Conservation (phyloP, 2,329 filamentous ascomycete species). For the Cladosporium sp. region DNA sequence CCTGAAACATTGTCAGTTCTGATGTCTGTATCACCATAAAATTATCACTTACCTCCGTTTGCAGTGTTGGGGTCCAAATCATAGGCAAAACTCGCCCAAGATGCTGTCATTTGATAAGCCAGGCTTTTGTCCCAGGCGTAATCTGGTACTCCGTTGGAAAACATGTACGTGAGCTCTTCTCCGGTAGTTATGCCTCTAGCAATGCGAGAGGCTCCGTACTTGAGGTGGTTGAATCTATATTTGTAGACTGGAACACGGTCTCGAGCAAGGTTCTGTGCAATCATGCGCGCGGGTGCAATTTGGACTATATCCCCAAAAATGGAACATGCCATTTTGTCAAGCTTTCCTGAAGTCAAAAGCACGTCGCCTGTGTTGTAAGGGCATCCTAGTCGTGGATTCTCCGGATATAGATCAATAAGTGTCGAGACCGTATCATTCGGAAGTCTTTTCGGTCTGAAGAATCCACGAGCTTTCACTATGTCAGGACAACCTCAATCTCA, state of each 20-base stretch:
- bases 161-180: not conserved
- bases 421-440: not conserved
- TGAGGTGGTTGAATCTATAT: slow-evolving; percentile 46
- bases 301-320: not conserved
- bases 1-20: not conserved
- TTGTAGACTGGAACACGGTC: slow-evolving; percentile 25
- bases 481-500: not conserved
- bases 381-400: not conserved
- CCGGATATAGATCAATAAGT: not conserved
- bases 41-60: not conserved
- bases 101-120: not conserved
- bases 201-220: slow-evolving; percentile 31
- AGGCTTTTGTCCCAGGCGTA: not conserved
- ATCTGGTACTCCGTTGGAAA: not conserved
- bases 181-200: not conserved
- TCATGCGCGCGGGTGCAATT: not conserved
- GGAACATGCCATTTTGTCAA: not conserved
- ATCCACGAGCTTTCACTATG: not conserved
- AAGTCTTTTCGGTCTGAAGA: not conserved
- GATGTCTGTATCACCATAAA: not conserved
- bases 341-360: not conserved
- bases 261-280: slow-evolving; percentile 15
- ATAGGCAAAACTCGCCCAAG: not conserved
- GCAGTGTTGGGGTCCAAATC: not conserved
- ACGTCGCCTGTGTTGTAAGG: not conserved